Base-by-base conservation (phyloP, 2,329 filamentous ascomycete species). In the Aspergillus pseudotamarii region DNA sequence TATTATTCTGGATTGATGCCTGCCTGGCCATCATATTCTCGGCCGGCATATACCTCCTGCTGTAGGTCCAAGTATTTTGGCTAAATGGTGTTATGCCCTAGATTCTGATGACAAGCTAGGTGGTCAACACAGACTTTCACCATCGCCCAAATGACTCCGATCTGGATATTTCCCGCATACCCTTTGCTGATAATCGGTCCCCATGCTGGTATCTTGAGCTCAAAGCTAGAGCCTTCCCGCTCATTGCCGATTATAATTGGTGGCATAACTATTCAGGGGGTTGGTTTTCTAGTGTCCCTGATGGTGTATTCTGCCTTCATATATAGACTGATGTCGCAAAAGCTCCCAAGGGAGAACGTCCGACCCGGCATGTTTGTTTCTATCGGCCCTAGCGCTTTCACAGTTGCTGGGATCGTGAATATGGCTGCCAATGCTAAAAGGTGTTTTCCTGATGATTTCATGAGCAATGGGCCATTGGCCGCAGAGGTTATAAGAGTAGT, bases 141-240 rank as follows among this genome's bases (percentile, higher is more conserved):
- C 0, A 91, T 95, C 55, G 89, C 91, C 38, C 88, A 88, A 58
- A 95, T 96, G 92, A 95, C 92, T 0, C 92, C 92, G 0, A 88
- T 93, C 21, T 95, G 92, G 92, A 93, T 94, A 60, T 95, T 95
- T 68, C 92, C 92, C 0, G 91, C 90, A 0, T 96, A 96, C 67
- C 91, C 92, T 0, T 83, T 95, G 26, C 84, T 96, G 4, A 86
- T 95, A 10, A 87, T 90, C 26, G 92, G 90, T 0, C 90, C 92
- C 0, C 88, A 93, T 68, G 92, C 90, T 5, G 85, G 85, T 21
- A 87, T 84, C 8, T 74, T 89, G 14, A 82, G 84, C 26, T 72
- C 76, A 2, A 82, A 84, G 56, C 71, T 86, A 4, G 70, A 77
- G n/a, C 77, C 76, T 0, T 67, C 70, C 0, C 75, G 73, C 10